Conservation (phyloP, 352 stramenopile genomes). For the Pythium plurisporium region DNA sequence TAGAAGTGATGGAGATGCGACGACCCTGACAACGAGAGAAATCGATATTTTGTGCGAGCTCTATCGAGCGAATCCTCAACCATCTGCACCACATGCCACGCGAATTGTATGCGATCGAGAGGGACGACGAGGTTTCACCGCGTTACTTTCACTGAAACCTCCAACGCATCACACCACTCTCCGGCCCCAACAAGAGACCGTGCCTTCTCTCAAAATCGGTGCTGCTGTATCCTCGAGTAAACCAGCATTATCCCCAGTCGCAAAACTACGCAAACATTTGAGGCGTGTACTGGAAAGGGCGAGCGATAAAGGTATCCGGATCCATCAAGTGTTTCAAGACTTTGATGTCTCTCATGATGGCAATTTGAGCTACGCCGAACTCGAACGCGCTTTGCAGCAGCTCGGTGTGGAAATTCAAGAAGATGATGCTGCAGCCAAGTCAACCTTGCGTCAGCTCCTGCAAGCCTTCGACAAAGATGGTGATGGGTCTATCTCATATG, state of each 20-base stretch:
- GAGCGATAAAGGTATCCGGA: constrained; percentile 47
- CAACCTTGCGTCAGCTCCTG: constrained; percentile 36
- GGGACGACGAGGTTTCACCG: constrained; percentile 38
- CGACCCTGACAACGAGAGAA: constrained; percentile 51
- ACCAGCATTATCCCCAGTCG: constrained; percentile 14
- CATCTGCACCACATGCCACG: constrained; percentile 22
- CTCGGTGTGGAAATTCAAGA: constrained; percentile 39
- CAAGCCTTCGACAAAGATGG: constrained; percentile 49
- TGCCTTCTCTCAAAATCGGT: background rate
- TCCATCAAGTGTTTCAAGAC: constrained; percentile 64
- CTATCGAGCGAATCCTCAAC: constrained; percentile 25
- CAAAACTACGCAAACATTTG: constrained; percentile 42
- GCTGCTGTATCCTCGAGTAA: background rate
- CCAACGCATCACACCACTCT: constrained; percentile 1
- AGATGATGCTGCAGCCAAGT: constrained; percentile 18
- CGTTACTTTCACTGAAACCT: constrained; percentile 43
- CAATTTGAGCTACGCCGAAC: constrained; percentile 51
- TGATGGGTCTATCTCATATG: constrained; percentile 68
- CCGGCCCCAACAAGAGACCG: background rate
- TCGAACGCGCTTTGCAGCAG: constrained; percentile 41
- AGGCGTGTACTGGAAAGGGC: constrained; percentile 46
- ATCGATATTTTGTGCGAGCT: constrained; percentile 61
- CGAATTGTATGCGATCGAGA: constrained; percentile 56
- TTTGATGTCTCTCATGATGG: constrained; percentile 60
- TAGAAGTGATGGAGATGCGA: constrained; percentile 31